Evolutionary conservation across 1,284 basidiomycete species (phyloP), one percentile per base, ranked within the genome.

Genomic region (Leucoagaricus sp.): DNA sequence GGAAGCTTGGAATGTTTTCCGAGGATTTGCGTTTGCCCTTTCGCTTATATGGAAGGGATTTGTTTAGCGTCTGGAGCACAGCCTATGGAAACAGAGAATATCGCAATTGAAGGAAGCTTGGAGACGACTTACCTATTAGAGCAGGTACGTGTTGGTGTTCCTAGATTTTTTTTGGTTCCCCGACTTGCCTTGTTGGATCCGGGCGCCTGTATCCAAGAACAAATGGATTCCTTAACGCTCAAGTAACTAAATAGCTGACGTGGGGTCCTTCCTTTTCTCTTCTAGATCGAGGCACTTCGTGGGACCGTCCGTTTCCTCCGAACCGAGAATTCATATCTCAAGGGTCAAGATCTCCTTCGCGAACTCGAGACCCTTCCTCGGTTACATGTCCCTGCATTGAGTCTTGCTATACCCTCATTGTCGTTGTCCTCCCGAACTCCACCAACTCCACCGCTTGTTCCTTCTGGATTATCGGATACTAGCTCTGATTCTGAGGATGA

Each of bases 291-390:
- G 52, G 89, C 89, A n/a, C 82, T 98, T 17, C 89, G 93, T 42
- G 87, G 89, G 2, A 94, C 94, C 0, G 84, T 99, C 25, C 86
- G 91, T 26, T 96, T 91, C 82, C 77, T 99, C 26, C 86, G 95
- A 17, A 85, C 82, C 34, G 96, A 99, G 72, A 99, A 99, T 70
- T 84, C 91, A 1, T 91, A 91, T 68, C 85, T 99, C 70, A 96
- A 93, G 68, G 90, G 93, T 1, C 88, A 92, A 67, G 93, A 94
- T 66, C 78, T 98, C 0, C 83, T 96, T 61, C 81, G 83, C 55
- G 91, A 94, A 64, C 85, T 98, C 56, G 82, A 90, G 60, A 70
- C 84, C 2, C 76, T 98, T 0, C 91, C 88, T 9, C 75, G 77
- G 0, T 79, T 96, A 9, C 74, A 79, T 1, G 72, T 75, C 49